Conservation (phyloP, 164 flowering plant genomes). For the Euptelea pleiosperma region DNA sequence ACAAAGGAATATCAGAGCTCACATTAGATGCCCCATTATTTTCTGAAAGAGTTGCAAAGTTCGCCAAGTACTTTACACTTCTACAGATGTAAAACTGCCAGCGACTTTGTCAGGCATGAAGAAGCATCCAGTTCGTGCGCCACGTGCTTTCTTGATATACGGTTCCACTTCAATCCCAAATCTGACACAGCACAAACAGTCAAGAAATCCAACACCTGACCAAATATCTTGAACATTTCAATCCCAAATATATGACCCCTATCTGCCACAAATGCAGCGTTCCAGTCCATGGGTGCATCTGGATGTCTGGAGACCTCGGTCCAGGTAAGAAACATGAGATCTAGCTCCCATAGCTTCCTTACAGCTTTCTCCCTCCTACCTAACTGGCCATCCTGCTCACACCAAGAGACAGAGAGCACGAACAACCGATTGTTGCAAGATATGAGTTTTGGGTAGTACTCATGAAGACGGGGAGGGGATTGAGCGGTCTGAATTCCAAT, state of each 20-base stretch:
- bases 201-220: constrained; percentile 84
- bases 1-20: background rate
- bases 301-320: constrained; percentile 81
- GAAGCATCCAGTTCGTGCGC: constrained; percentile 78
- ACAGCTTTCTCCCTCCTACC: constrained; percentile 81
- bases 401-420: constrained; percentile 98
- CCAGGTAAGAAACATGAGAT: constrained; percentile 63
- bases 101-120: constrained; percentile 77
- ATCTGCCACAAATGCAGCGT: constrained; percentile 83
- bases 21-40: background rate
- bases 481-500: constrained; percentile 57
- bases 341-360: constrained; percentile 92
- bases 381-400: constrained; percentile 77
- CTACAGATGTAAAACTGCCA: constrained; percentile 72
- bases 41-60: background rate
- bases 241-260: constrained; percentile 66
- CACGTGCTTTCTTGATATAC: constrained; percentile 68
- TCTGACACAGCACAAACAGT: constrained; percentile 64
- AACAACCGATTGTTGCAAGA: constrained; percentile 58
- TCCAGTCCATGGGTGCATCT: constrained; percentile 99
- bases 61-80: constrained; percentile 29
- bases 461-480: constrained; percentile 78
- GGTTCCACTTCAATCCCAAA: constrained; percentile 54
- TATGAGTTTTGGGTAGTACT: constrained; percentile 77
- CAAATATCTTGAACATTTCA: constrained; percentile 97